Evolutionary conservation across 78 protist species (phyloP), one percentile per base, ranked within the genome.

Genomic region (Cavenderia fasciculata): DNA sequence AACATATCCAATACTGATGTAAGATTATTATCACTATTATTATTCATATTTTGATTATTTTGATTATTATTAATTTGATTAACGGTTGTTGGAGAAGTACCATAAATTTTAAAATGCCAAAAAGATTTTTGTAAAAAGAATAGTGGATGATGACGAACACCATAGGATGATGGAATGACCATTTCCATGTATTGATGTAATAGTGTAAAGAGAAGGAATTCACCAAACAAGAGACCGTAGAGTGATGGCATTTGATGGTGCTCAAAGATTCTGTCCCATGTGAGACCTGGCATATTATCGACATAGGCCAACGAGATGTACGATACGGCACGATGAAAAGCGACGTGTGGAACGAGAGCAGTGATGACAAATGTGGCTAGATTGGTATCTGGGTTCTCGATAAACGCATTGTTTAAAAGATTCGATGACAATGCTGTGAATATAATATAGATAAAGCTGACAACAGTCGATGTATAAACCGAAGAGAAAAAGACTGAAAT

Each of bases 211-310:
- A 71, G 49, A 8, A 71, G 52, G 62, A 71, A 71, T 21, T 71
- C 78, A 19, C 63, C 78, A 31, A 71, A 36, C 31, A 71, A 36
- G 41, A 71, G 16, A 33, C 78, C 78, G 19, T 36, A 71, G 10
- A 71, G 63, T 52, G 78, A 31, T 71, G 78, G 78, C 66, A 71
- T 71, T 71, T 71, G 65, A 29, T 71, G 65, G 33, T 71, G 78
- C 1, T 16, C 34, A 33, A 71, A 71, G 2, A 71, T 54, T 19
- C 52, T 47, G 1, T 12, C 4, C 78, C 78, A 71, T 6, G 78
- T 71, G 34, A 71, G n/a, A 54, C 78, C 78, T 33, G 78, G 78
- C 7, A 43, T 8, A 71, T 71, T 71, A 4, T 62, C 78, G 36
- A 71, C 34, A 43, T 71, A 71, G 59, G 59, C 78, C 59, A 71